These are phyloP conservation scores for Solanum boliviense DNA, from an alignment of 257 asterid species.

Conservation along the genomic window DNA sequence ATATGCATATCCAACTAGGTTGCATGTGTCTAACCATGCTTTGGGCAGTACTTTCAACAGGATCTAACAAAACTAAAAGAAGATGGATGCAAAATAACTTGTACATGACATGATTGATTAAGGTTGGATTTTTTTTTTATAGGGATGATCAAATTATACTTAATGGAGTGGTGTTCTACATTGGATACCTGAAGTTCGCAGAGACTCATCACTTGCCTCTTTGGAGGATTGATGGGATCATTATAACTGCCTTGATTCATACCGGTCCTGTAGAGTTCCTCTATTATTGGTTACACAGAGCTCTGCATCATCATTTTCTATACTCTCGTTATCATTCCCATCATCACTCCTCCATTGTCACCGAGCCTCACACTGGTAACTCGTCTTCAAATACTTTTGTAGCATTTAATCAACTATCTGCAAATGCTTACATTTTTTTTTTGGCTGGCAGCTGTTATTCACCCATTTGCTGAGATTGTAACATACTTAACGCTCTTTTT, in stretches of 20 bases:
- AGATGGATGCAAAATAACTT: not conserved
- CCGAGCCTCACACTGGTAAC: slow-evolving; percentile 67
- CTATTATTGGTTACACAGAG: slow-evolving; percentile 75
- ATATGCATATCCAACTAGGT: not conserved
- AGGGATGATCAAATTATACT: slow-evolving; percentile 82
- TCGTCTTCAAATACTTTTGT: not conserved
- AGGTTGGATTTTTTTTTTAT: not conserved
- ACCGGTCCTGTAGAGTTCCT: slow-evolving; percentile 61
- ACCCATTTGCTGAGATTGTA: slow-evolving; percentile 81
- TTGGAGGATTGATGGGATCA: slow-evolving; percentile 55
- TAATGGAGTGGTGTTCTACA: slow-evolving; percentile 33
- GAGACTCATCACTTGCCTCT: slow-evolving; percentile 24
- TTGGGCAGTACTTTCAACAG: not conserved
- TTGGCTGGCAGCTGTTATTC: slow-evolving; percentile 73
- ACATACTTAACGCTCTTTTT: slow-evolving; percentile 51
- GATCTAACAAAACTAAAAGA: not conserved
- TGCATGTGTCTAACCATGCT: not conserved
- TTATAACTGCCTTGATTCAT: slow-evolving; percentile 40
- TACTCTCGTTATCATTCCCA: slow-evolving; percentile 77
- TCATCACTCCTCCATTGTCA: slow-evolving; percentile 75
- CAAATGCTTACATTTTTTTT: not conserved
- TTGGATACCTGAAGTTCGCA: not conserved
- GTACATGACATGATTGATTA: not conserved
- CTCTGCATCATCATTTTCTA: slow-evolving; percentile 68
- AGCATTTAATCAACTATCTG: too few relatives aligned